phyloP scores from a whole-genome alignment of 176 grass and related monocot genomes.

The Hyparrhenia diplandra region DNA sequence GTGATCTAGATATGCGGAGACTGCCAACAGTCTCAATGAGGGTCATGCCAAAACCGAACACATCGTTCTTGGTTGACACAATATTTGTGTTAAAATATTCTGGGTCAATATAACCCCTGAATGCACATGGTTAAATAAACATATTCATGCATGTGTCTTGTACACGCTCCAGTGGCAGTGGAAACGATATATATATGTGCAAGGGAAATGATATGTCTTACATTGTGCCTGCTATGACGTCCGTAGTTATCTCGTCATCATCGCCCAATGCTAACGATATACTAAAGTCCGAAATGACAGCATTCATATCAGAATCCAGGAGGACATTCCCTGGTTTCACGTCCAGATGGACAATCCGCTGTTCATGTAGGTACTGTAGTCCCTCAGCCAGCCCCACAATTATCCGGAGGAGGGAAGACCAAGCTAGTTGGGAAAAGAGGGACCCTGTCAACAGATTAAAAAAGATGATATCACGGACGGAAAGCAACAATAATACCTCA shows the following conservation, averaged over 20 bases:
- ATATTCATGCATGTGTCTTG: too few species aligned
- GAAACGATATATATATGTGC: too few species aligned
- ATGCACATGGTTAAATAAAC: too few species aligned
- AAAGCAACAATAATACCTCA: too few species aligned
- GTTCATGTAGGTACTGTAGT: not conserved
- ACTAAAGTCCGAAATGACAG: not conserved
- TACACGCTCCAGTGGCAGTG: too few species aligned
- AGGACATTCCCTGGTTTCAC: not conserved
- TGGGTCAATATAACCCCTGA: not conserved
- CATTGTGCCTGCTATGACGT: accelerated
- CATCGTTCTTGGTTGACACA: not conserved
- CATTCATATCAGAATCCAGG: not conserved
- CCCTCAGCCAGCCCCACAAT: not conserved
- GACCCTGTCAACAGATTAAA: not conserved
- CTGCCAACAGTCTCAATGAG: not conserved
- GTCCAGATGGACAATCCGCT: not conserved
- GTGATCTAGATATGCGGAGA: too few species aligned
- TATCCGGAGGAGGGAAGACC: not conserved
- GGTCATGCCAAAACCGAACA: not conserved
- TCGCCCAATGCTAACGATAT: not conserved
- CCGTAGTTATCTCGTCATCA: accelerated
- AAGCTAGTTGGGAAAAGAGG: not conserved
- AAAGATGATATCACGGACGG: too few species aligned
- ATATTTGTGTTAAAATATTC: accelerated
- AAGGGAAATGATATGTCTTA: too few species aligned